Base-by-base conservation (phyloP, 1,284 basidiomycete species). In the Rhizopogon hawkerae region DNA sequence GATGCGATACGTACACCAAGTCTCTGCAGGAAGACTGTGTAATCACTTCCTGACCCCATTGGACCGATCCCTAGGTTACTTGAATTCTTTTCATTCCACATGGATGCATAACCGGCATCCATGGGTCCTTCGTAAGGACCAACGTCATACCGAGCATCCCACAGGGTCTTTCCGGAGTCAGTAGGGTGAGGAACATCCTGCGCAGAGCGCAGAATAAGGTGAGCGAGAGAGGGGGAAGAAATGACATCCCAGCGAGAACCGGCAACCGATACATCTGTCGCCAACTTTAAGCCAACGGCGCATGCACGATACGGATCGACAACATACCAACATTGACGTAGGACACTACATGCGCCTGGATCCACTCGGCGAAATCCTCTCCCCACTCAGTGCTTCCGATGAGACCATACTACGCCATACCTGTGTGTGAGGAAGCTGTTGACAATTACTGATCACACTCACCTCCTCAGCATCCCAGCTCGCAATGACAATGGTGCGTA, bases 381-480 rank as follows among this genome's bases (percentile, higher is more conserved):
- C 83, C 87, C 75, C 83, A 92, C 67, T 95, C 91, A 5, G 89
- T 92, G 57, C 83, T 63, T 50, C 92, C 92, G 38, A 96, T 72
- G 34, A 95, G 75, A 24, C 92, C 92, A 53, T 92, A 91, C 81
- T 90, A 47, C 3, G 49, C 11, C 29, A 5, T 39, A 18, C n/a
- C 14, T n/a, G 26, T 39, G 3, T 46, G 14, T 43, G 52, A 35
- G 51, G 24, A 41, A 13, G 37, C 23, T 47, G 14, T 11, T 45
- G 21, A 29, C 29, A 6, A 50, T 18, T 9, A 45, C 34, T 50
- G 13, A 33, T 10, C 16, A 33, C 1, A 55, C 62, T 38, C 39
- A 84, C 81, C 75, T 93, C 94, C 69, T 97, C 93, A 0, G 82
- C 94, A 65, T 95, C 92, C 92, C 91, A 96, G 55, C 83, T 88